Evolutionary conservation across 1,284 basidiomycete species (phyloP).

Genomic region (Naganishia cerealis): DNA sequence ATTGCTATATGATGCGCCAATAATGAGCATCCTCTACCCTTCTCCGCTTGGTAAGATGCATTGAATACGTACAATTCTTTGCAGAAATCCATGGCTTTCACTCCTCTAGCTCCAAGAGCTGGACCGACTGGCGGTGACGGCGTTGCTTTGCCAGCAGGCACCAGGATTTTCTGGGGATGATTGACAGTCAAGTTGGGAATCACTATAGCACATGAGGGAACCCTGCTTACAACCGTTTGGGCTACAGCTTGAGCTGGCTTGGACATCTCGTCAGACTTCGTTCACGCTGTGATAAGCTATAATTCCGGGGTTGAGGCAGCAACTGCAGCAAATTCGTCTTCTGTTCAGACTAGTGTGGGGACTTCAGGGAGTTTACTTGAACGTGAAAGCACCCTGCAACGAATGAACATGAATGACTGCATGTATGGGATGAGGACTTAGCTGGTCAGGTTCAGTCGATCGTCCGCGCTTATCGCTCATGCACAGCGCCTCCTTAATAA

Average conservation of each 20-base stretch:
- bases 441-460: constrained; percentile 1
- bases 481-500: not conserved
- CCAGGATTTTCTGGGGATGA: constrained; percentile 69
- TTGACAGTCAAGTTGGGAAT: not conserved
- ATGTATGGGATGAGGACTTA: not conserved
- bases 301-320: not conserved
- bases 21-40: not conserved
- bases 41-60: not conserved
- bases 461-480: not conserved
- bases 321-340: not conserved
- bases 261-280: constrained; percentile 14
- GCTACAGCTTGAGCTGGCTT: constrained; percentile 17
- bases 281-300: not conserved
- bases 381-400: too few relatives aligned
- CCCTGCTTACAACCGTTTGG: constrained; percentile 15
- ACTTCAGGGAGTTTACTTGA: not conserved
- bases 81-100: constrained; percentile 99
- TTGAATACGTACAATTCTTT: constrained; percentile 69
- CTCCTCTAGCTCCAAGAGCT: constrained; percentile 93
- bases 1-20: constrained; percentile 59
- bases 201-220: not conserved
- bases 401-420: too few relatives aligned
- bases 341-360: not conserved
- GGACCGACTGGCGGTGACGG: constrained; percentile 96
- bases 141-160: constrained; percentile 90